Percentiles rank a stretch among this genome's conserved stretches.
phyloP scores from a whole-genome alignment of 257 asterid species.

The Capsicum pubescens region DNA sequence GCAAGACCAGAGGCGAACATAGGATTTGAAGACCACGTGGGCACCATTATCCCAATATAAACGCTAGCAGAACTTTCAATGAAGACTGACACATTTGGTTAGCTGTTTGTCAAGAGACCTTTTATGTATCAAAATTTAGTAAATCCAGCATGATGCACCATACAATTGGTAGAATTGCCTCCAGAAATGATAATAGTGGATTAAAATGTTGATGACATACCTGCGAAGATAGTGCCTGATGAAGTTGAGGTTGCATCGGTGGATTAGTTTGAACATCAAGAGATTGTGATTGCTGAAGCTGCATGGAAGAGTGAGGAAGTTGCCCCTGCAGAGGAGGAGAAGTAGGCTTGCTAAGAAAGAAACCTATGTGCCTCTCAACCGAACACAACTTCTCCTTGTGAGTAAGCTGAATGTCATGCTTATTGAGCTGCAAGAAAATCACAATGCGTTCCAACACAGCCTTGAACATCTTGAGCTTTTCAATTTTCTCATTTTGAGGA shows the following conservation, averaged over 20 bases:
- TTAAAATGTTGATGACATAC: too few species aligned
- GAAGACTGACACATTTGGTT: too few species aligned
- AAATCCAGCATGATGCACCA: too few species aligned
- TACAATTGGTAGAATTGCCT: background rate
- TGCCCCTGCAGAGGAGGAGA: constrained; percentile 68
- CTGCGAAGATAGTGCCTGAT: too few species aligned
- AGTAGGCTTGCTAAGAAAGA: constrained; percentile 63
- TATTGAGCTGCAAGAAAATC: constrained; percentile 58
- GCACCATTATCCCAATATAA: too few species aligned
- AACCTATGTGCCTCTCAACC: constrained; percentile 69
- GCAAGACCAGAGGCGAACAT: background rate
- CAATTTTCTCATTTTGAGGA: constrained; percentile 72
- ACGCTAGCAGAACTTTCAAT: too few species aligned
- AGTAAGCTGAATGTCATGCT: constrained; percentile 54
- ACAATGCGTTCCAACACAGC: constrained; percentile 73
- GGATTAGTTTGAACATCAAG: background rate
- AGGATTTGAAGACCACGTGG: too few species aligned
- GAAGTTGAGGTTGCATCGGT: background rate
- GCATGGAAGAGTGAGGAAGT: constrained; percentile 63
- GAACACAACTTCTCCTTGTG: constrained; percentile 66
- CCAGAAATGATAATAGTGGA: too few species aligned
- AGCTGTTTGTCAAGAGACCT: too few species aligned
- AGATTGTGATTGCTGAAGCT: too few species aligned
- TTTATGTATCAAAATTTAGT: too few species aligned
- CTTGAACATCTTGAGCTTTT: constrained; percentile 70